Conservation (phyloP, 1,284 basidiomycete genomes). For the Neolentinus lepideus region DNA sequence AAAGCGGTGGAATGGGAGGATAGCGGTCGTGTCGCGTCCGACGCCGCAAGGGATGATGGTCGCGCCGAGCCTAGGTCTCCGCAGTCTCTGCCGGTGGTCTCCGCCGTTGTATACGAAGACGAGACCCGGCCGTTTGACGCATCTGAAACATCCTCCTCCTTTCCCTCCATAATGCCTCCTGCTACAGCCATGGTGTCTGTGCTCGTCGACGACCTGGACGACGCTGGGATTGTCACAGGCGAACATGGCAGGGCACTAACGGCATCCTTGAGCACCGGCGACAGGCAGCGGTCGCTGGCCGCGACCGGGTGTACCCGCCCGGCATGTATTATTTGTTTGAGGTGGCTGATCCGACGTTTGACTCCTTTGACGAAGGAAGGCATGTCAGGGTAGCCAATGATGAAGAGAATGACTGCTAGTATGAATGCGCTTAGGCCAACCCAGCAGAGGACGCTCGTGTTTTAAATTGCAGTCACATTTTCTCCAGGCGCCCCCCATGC, state of each 20-base stretch:
- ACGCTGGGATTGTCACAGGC: background rate
- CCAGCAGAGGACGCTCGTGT: background rate
- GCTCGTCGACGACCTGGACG: background rate
- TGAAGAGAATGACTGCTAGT: background rate
- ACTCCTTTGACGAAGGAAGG: conserved; percentile 2
- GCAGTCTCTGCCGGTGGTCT: background rate
- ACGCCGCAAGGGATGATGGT: background rate
- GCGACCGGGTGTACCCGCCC: background rate
- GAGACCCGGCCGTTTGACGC: background rate
- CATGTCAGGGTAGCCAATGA: background rate
- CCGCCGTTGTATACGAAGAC: background rate
- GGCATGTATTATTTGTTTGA: background rate
- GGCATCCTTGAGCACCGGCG: background rate
- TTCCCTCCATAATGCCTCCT: background rate
- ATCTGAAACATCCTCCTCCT: background rate
- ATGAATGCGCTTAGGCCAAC: background rate
- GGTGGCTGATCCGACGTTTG: background rate
- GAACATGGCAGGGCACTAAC: background rate
- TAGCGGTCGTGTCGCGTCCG: background rate
- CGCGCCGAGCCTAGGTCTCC: background rate
- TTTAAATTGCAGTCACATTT: background rate
- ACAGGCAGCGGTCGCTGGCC: background rate
- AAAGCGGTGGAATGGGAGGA: background rate
- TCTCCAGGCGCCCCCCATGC: background rate
- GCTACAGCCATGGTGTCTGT: background rate